A percentile compares a stretch with the other conserved stretches of the same genome.
Evolutionary conservation across 257 asterid genomes (phyloP).

Genomic region (Nicotiana sylvestris): DNA sequence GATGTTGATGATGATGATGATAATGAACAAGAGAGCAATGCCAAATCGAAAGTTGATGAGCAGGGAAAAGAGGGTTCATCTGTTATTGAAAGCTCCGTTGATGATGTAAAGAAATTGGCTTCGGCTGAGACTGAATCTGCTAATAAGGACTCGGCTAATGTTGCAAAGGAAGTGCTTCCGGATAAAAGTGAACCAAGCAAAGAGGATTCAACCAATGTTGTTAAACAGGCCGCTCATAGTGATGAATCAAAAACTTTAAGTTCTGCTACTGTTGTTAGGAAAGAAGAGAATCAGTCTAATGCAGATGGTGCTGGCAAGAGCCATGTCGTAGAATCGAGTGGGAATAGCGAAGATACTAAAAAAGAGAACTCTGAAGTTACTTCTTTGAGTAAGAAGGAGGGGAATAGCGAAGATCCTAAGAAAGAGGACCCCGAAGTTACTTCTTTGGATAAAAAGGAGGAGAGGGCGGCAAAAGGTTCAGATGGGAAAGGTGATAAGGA

Average conservation of each 20-base stretch:
- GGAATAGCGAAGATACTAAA: conserved; percentile 20
- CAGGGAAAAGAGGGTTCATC: background rate
- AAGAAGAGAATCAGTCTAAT: conserved; percentile 14
- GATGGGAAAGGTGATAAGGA: conserved; percentile 22
- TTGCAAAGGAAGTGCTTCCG: background rate
- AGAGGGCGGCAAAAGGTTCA: conserved; percentile 26
- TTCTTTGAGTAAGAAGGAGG: conserved; percentile 24
- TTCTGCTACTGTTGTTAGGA: conserved; percentile 14
- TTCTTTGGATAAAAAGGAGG: conserved; percentile 22
- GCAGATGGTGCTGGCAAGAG: conserved; percentile 24
- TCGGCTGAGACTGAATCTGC: background rate
- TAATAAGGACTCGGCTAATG: background rate
- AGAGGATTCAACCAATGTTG: conserved; percentile 14
- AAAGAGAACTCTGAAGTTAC: conserved; percentile 26
- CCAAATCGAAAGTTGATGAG: background rate
- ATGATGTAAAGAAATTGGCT: background rate
- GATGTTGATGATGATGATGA: conserved; percentile 68
- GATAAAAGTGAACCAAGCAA: background rate
- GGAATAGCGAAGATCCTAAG: conserved; percentile 23
- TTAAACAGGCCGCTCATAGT: conserved; percentile 16
- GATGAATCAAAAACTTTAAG: conserved; percentile 15
- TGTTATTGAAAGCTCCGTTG: conserved; percentile 5
- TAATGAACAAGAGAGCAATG: conserved; percentile 15
- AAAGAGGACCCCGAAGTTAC: conserved; percentile 25
- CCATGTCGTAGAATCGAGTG: conserved; percentile 16